A percentile compares a stretch with the other conserved stretches of the same genome.
Evolutionary conservation across 805 yeast genomes (phyloP).

Genomic region (Schwanniomyces sp.): DNA sequence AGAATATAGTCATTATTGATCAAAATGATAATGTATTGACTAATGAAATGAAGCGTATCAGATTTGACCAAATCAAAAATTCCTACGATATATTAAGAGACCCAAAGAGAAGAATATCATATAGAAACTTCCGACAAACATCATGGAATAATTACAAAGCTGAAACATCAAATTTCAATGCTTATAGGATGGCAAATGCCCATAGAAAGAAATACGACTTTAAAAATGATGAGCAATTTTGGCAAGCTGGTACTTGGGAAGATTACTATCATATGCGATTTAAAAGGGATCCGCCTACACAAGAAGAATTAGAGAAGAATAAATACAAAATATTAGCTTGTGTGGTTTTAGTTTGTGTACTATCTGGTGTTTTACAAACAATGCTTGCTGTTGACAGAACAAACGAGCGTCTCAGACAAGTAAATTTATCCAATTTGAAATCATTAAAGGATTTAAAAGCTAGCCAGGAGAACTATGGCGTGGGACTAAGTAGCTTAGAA

Average conservation of each 20-base stretch:
- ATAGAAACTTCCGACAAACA: conserved; percentile 24
- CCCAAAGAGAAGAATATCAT: conserved; percentile 45
- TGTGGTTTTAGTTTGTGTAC: conserved; percentile 30
- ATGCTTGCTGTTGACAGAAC: conserved; percentile 36
- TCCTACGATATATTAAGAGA: conserved; percentile 47
- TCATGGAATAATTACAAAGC: conserved; percentile 19
- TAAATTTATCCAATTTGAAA: conserved; percentile 24
- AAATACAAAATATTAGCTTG: conserved; percentile 40
- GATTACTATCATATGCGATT: conserved; percentile 51
- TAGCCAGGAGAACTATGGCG: conserved; percentile 27
- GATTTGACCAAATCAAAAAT: conserved; percentile 31
- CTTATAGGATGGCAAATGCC: conserved; percentile 37
- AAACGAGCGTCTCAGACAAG: conserved; percentile 25
- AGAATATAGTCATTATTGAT: conserved; percentile 21
- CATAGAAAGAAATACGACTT: conserved; percentile 32
- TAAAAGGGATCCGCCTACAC: conserved; percentile 37
- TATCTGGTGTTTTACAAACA: conserved; percentile 33
- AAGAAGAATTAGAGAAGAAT: conserved; percentile 41
- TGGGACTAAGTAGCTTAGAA: conserved; percentile 24
- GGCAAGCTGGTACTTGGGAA: conserved; percentile 68
- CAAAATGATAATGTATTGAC: conserved; percentile 30
- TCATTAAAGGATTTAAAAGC: conserved; percentile 28
- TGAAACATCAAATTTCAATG: conserved; percentile 23
- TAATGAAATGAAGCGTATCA: conserved; percentile 26
- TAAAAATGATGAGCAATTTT: conserved; percentile 43